Evolutionary conservation across 2,329 filamentous ascomycete species (phyloP), one percentile per base, ranked within the genome.

Genomic region (Fusarium euwallaceae): DNA sequence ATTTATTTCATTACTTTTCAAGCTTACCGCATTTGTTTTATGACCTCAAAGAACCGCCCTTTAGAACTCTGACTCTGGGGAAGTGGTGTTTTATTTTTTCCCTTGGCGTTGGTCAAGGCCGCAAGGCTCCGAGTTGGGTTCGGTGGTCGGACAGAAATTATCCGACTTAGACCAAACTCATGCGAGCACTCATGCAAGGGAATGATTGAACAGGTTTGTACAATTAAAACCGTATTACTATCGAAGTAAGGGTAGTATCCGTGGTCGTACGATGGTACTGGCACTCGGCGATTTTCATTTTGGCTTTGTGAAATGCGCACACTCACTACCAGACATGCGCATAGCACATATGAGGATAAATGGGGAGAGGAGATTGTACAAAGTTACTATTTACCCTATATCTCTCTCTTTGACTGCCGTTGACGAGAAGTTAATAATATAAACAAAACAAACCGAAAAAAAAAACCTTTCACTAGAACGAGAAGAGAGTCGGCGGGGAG

Each of bases 61-160:
- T 27, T 27, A 27, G 24, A 27, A 27, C 24, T 27, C 24, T 7
- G 24, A 27, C 24, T 27, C 24, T 27, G 24, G 24, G 24, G 6
- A 24, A 16, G 7, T 24, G 43, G 8, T 48, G 43, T 6, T 22
- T 27, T 48, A 48, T 48, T 48, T 27, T 43, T 22, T 32, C 10
- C 29, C 29, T 32, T 32, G 29, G 29, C 11, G 14, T 20, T 22
- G 20, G 11, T 22, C 6, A 4, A 6, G 41, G 41, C 41, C 20
- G 20, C 41, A 16, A 51, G 45, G 24, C 45, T 27, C 24, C 45
- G 9, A 51, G 45, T 51, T 51, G 45, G 45, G 45, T 27, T 51
- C 45, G 45, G 45, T 51, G 22, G 45, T 51, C 45, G 45, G 45
- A 51, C 14, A 51, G 45, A 51, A 27, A 51, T 51, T 51, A 51